Conservation (phyloP, 1,139 yeast genomes). For the Saccharomyces uvarum region DNA sequence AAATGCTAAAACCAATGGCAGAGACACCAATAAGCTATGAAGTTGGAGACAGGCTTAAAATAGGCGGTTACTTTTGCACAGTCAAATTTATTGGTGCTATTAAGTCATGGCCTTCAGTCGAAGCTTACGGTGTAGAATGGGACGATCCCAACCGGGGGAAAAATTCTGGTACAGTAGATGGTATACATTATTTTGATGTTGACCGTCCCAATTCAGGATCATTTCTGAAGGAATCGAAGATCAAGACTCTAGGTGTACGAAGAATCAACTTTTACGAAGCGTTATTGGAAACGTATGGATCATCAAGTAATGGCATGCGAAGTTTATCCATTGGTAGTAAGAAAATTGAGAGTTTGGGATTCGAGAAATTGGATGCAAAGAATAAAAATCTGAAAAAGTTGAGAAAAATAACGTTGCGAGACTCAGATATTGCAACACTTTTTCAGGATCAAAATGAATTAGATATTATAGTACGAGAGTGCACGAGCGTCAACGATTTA, state of each 20-base stretch:
- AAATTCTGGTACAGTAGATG: constrained; percentile 46
- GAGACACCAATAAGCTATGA: constrained; percentile 5
- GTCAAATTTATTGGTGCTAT: constrained; percentile 54
- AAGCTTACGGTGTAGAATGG: constrained; percentile 82
- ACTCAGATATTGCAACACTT: constrained; percentile 28
- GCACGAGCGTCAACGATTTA: constrained; percentile 34
- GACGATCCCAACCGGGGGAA: constrained; percentile 52
- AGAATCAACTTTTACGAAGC: constrained; percentile 42
- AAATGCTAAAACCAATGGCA: not conserved
- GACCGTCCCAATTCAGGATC: constrained; percentile 45
- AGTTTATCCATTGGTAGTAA: constrained; percentile 46
- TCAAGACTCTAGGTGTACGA: constrained; percentile 29
- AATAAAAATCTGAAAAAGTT: constrained; percentile 44
- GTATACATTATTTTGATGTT: constrained; percentile 39
- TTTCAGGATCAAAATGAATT: constrained; percentile 11
- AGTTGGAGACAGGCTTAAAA: constrained; percentile 42
- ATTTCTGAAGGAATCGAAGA: constrained; percentile 46
- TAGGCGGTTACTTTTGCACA: constrained; percentile 51
- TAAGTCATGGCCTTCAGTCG: constrained; percentile 50
- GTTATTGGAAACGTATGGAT: constrained; percentile 41
- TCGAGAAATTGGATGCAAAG: constrained; percentile 44
- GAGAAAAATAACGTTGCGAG: constrained; percentile 44
- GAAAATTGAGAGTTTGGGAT: constrained; percentile 54
- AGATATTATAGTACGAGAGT: constrained; percentile 1
- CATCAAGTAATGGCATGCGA: constrained; percentile 24